Evolutionary conservation across 2,329 filamentous ascomycete species (phyloP), one percentile per base, ranked within the genome.

Genomic region (Trichoderma guizhouense): DNA sequence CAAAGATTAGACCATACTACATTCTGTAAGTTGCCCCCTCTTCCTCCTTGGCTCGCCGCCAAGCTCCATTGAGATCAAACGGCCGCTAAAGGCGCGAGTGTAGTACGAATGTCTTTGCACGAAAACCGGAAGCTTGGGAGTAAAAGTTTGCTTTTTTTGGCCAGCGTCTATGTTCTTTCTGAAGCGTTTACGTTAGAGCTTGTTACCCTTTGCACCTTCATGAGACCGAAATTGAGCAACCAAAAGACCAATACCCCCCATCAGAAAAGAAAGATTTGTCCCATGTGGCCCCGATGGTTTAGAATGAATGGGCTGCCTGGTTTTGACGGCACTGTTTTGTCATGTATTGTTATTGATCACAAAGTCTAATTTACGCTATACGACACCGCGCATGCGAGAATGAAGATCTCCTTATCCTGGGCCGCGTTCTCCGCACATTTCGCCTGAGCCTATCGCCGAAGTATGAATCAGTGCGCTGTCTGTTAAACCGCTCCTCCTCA

Each of bases 1-100:
- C 64, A 28, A 74, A 72, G 21, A 73, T 76, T 3, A 76, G 75
- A 15, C 73, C 76, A 3, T 79, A 76, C 57, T 76, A 76, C 61
- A 71, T 75, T 7, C 69, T 75, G 76, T 78, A 65, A 76, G 77
- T 73, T 21, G 24, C 32, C 55, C 3, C 30, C 28, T 11, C 5
- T 21, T 32, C 32, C 26, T 57, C 51, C 2, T 5, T 12, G 51
- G 15, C 26, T 21, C 6, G 6, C 12, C 30, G 21, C 47, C 6
- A 34, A 26, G 21, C 34, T 43, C 39, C 7, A 2, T n/a, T 8
- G 2, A 9, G 12, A 2, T 28, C 24, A 7, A 58, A 4, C 39
- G 18, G 43, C 18, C 9, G 30, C 67, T 61, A 55, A 39, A 21
- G n/a, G 53, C 47, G 12, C 7, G 30, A 30, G 2, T 8, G 18